Conservation (phyloP, 148 eudicot genomes). For the Vaccinium darrowii region DNA sequence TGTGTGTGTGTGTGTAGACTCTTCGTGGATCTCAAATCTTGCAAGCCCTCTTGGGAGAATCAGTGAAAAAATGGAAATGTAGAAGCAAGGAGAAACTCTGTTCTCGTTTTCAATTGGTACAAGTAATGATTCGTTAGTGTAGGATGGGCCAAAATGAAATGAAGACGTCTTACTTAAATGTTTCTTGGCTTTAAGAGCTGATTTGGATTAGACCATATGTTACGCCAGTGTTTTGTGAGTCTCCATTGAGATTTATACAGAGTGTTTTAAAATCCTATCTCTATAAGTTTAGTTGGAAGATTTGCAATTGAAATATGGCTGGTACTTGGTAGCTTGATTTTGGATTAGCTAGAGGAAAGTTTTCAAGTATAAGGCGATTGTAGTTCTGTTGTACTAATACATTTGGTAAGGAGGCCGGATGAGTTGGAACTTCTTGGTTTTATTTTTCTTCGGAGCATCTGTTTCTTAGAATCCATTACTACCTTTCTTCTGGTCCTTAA, state of each 20-base stretch:
- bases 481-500: not conserved
- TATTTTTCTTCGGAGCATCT: not conserved
- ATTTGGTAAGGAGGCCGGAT: not conserved
- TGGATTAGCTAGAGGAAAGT: not conserved
- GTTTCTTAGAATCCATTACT: not conserved
- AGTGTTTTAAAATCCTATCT: not conserved
- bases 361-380: not conserved
- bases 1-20: not conserved
- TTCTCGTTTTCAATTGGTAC: not conserved
- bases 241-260: not conserved
- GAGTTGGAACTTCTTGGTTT: not conserved
- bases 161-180: not conserved
- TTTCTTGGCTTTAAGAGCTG: not conserved
- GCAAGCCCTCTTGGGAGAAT: not conserved
- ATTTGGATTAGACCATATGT: not conserved
- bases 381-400: not conserved
- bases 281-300: not conserved
- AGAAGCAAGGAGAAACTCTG: not conserved
- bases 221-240: not conserved
- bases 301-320: not conserved
- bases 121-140: not conserved
- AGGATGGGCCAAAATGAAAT: not conserved
- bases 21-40: not conserved
- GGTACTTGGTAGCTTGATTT: not conserved
- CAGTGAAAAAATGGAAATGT: not conserved